Evolutionary conservation across 306 rosid species (phyloP).

Genomic region (Cotoneaster glaucophyllus): DNA sequence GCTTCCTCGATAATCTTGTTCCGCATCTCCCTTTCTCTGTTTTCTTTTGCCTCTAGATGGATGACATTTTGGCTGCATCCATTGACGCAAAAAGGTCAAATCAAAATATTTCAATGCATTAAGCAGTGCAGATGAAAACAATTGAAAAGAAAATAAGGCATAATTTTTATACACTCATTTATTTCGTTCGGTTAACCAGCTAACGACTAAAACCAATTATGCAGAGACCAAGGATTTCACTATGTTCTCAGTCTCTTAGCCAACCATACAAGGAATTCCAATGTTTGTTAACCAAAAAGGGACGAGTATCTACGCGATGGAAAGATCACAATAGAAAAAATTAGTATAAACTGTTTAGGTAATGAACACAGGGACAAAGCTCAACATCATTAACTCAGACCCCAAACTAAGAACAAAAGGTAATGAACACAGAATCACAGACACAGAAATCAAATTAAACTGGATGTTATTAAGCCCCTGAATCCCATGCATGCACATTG

Average conservation of each 20-base stretch:
- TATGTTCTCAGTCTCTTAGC: background rate
- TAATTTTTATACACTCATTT: background rate
- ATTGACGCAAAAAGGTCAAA: background rate
- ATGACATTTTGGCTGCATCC: slow-evolving; percentile 60
- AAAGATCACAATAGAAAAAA: no score
- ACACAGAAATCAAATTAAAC: background rate
- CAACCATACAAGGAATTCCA: background rate
- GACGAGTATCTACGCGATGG: no score
- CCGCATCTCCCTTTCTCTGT: slow-evolving; percentile 73
- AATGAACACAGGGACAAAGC: background rate
- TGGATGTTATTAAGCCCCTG: background rate
- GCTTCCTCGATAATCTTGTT: slow-evolving; percentile 83
- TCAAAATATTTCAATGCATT: background rate
- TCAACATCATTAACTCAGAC: background rate
- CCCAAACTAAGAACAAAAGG: background rate
- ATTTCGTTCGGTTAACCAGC: background rate
- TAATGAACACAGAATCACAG: background rate
- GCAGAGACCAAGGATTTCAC: background rate
- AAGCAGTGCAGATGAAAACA: background rate
- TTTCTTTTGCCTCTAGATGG: slow-evolving; percentile 83
- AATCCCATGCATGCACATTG: background rate
- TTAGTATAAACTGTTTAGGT: no score
- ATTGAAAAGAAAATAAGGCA: background rate
- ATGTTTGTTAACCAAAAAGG: background rate
- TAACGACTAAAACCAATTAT: background rate